A percentile compares a stretch with the other conserved stretches of the same genome.
These are phyloP conservation scores for Fraxinus dipetala DNA, from an alignment of 305 asterid species.

Conservation along the genomic window DNA sequence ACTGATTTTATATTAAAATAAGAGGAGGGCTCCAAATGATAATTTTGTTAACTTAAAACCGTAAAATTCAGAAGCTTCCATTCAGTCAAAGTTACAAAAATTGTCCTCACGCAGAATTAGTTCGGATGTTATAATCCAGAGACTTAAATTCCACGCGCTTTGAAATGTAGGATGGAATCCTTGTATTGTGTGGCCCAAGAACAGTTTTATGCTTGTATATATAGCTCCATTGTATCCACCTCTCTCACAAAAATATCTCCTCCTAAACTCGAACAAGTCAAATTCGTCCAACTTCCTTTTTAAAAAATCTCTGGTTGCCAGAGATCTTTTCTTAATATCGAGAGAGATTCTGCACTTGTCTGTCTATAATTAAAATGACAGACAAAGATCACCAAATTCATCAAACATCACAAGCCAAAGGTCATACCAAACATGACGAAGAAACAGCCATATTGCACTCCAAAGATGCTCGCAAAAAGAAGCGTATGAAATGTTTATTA, in stretches of 20 bases:
- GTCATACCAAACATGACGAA: neutral
- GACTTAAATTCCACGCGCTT: neutral
- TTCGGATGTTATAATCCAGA: neutral
- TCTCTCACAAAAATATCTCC: neutral
- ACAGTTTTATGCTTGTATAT: neutral
- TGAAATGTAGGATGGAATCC: neutral
- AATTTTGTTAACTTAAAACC: neutral
- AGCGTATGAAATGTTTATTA: constrained; percentile 16
- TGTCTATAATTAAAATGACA: neutral
- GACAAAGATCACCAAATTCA: neutral
- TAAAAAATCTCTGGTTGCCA: neutral
- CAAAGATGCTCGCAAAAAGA: constrained; percentile 6
- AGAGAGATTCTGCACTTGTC: neutral
- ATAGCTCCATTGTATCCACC: neutral
- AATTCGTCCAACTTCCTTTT: neutral
- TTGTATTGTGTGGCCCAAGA: neutral
- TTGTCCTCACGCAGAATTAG: neutral
- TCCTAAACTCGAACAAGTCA: neutral
- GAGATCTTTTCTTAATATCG: neutral
- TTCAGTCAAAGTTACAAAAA: neutral
- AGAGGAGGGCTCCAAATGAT: no score
- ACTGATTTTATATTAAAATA: neutral
- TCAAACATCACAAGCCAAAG: neutral
- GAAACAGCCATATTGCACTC: neutral
- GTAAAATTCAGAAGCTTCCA: neutral